Base-by-base conservation (phyloP, 805 yeast species). In the Grigorovia transvaalensis region DNA sequence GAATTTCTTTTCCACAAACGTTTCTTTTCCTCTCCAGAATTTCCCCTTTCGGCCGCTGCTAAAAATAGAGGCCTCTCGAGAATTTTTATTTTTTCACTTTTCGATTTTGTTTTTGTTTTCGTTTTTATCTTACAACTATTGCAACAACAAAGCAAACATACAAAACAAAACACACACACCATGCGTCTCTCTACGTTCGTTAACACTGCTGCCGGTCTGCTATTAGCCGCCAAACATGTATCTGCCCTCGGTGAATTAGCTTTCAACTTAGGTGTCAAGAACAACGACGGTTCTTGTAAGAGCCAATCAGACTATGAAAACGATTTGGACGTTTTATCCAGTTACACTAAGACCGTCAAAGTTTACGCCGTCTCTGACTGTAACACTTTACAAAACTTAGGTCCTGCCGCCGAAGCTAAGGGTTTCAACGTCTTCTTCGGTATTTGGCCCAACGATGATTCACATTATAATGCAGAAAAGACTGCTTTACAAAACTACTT, bases 291-390 rank as follows among this genome's bases (percentile, higher is more conserved):
- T 60, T 73, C 77, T 63, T 89, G 96, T 77, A 90, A 89, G 72
- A 62, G 79, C 52, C 75, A 86, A 48, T 66, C 71, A 17, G 95
- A 88, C 62, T 91, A 81, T 72, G 76, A 75, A 60, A 59, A 71
- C 48, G 97, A 90, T 66, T 76, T 91, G 59, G 73, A 74, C 23
- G 68, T 73, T 41, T 71, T 91, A 59, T 71, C 79, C 50, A 59
- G 73, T 47, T 80, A 85, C 73, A 71, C 93, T 44, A 71, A 73
- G 55, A 77, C 78, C 49, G 80, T 91, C 60, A 87, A 90, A 71
- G 85, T 91, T 42, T 91, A 88, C 68, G 93, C 97, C 33, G 89
- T 85, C 48, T 83, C 95, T n/a, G 95, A 88, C 71, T 91, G 97
- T 77, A 83, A 89, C 78, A 86, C 96, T 53, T 76, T 91, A 65